A percentile compares a stretch with the other conserved stretches of the same genome.
Evolutionary conservation across 352 stramenopile genomes (phyloP).

Genomic region (Hyaloperonospora brassicae): DNA sequence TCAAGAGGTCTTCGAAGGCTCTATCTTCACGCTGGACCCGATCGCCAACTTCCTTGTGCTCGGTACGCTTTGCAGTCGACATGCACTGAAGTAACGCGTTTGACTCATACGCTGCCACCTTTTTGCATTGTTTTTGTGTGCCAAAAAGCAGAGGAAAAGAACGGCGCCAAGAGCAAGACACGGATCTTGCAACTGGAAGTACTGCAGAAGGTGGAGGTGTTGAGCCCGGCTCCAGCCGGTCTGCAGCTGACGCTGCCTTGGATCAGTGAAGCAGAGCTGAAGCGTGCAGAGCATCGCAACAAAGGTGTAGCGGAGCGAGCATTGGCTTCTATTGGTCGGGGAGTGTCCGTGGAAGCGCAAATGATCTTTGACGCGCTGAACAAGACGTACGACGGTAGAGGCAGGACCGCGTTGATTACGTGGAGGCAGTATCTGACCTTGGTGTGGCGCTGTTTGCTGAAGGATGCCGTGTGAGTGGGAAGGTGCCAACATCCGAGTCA

Average conservation of each 20-base stretch:
- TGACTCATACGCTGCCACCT: too few relatives aligned
- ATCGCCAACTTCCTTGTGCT: slow-evolving; percentile 76
- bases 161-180: slow-evolving; percentile 58
- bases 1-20: slow-evolving; percentile 52
- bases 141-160: slow-evolving; percentile 42
- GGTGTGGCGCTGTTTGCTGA: slow-evolving; percentile 3
- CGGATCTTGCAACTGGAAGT: slow-evolving; percentile 66
- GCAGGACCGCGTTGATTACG: background rate
- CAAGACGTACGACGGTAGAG: slow-evolving; percentile 58
- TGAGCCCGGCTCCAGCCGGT: slow-evolving; percentile 43
- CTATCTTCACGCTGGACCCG: slow-evolving; percentile 73
- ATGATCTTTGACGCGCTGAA: slow-evolving; percentile 83
- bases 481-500: slow-evolving; percentile 72
- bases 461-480: slow-evolving; percentile 85
- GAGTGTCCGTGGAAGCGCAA: slow-evolving; percentile 60
- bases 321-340: slow-evolving; percentile 74
- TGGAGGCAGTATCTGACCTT: slow-evolving; percentile 11
- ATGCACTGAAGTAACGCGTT: background rate
- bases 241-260: slow-evolving; percentile 35
- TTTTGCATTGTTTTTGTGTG: too few relatives aligned
- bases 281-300: slow-evolving; percentile 69
- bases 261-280: slow-evolving; percentile 64
- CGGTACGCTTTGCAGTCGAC: slow-evolving; percentile 21
- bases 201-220: slow-evolving; percentile 57
- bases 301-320: slow-evolving; percentile 58